These are phyloP conservation scores for Grammothele lineata DNA, from an alignment of 768 basidiomycete genomes.

Conservation along the genomic window DNA sequence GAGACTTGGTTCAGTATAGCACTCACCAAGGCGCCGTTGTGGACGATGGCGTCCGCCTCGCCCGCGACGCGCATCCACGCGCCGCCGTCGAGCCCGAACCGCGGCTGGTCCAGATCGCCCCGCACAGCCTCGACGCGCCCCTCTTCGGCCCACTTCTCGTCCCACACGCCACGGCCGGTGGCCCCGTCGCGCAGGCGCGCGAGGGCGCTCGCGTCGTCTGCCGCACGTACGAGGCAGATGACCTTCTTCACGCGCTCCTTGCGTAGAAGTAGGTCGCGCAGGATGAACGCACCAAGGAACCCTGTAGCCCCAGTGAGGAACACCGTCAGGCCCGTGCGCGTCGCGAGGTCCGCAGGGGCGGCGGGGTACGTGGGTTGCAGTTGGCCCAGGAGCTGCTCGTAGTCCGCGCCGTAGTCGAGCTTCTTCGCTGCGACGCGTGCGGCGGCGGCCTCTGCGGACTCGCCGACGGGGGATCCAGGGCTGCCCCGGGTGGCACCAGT, in stretches of 20 bases:
- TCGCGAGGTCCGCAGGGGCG: conserved; percentile 51
- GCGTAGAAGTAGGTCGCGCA: conserved; percentile 71
- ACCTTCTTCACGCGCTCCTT: conserved; percentile 71
- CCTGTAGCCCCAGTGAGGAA: conserved; percentile 98
- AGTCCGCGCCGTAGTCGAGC: conserved; percentile 77
- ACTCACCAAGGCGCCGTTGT: conserved; percentile 95
- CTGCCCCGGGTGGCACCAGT: conserved; percentile 26
- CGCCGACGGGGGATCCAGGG: neutral
- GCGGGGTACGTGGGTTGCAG: conserved; percentile 60
- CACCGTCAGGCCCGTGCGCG: conserved; percentile 54
- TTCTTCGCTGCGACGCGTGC: too few relatives aligned
- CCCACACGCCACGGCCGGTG: conserved; percentile 82
- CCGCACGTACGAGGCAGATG: conserved; percentile 85
- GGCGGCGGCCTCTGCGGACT: neutral
- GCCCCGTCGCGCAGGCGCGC: conserved; percentile 68
- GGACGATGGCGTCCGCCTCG: conserved; percentile 81
- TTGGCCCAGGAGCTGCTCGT: conserved; percentile 52
- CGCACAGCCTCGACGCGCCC: conserved; percentile 72
- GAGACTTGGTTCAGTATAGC: neutral
- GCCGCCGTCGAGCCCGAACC: conserved; percentile 64
- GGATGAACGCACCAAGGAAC: conserved; percentile 91
- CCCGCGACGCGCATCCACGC: conserved; percentile 64
- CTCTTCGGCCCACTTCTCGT: conserved; percentile 70
- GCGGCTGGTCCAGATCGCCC: conserved; percentile 76
- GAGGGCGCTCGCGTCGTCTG: conserved; percentile 56